These are phyloP conservation scores for Clavaria fumosa DNA, from an alignment of 768 basidiomycete genomes.

Conservation along the genomic window DNA sequence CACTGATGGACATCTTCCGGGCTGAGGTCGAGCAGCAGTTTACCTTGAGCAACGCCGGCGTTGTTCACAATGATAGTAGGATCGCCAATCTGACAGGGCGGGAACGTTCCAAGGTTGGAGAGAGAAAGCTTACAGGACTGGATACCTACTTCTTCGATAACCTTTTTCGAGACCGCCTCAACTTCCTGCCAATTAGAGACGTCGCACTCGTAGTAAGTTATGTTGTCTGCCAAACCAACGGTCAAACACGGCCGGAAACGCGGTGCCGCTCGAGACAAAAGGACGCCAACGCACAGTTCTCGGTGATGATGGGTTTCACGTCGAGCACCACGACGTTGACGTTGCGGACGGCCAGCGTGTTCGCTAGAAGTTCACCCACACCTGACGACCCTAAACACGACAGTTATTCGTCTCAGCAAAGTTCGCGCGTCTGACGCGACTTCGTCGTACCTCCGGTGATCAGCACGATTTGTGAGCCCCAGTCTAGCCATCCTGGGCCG, in stretches of 20 bases:
- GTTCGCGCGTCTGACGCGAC: no score
- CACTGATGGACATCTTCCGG: constrained; percentile 74
- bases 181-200: constrained; percentile 84
- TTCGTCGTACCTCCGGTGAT: constrained; percentile 71
- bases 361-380: constrained; percentile 75
- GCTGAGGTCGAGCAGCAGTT: constrained; percentile 62
- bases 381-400: constrained; percentile 77
- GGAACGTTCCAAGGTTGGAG: not conserved
- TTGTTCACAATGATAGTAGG: constrained; percentile 90
- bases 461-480: constrained; percentile 81
- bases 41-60: constrained; percentile 88
- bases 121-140: not conserved
- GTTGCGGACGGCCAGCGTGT: constrained; percentile 71
- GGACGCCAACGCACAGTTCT: constrained; percentile 42
- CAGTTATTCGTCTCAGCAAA: no score
- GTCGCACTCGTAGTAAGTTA: constrained; percentile 81
- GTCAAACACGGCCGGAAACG: constrained; percentile 4
- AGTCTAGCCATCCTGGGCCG: constrained; percentile 48
- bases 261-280: not conserved
- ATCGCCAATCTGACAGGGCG: constrained; percentile 48
- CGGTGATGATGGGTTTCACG: constrained; percentile 57
- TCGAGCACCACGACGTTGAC: constrained; percentile 81
- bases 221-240: constrained; percentile 37
- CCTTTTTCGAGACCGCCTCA: constrained; percentile 49
- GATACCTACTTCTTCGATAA: constrained; percentile 56